Evolutionary conservation across 2,329 filamentous ascomycete species (phyloP), one percentile per base, ranked within the genome.

Genomic region (Xylariaceae sp.): DNA sequence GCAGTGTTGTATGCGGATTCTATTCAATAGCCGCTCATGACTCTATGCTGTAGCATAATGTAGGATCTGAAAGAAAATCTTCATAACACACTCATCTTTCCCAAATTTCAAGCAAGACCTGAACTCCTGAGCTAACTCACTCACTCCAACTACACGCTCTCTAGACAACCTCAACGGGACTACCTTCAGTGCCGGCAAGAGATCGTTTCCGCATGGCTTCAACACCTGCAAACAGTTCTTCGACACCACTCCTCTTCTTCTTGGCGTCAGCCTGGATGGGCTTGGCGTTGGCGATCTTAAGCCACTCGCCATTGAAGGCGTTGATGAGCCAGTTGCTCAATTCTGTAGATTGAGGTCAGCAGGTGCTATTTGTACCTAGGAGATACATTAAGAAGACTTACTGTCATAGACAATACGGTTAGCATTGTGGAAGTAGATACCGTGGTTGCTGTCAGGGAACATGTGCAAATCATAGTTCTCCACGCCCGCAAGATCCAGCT

Each of bases 401-500:
- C 91, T 95, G 67, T 96, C 89, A 71, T 94, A 97, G 5, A 99
- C 92, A 67, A 97, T 90, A 58, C 79, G 80, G 72, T 96, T 92
- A 34, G 90, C 95, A 72, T 92, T 92, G 73, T 99, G 93, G 72
- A 97, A 99, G 71, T 86, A 91, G 62, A 99, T 99, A 62, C 88
- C 85, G 74, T 99, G 94, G 75, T 99, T 92, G 56, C 90, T 95
- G 73, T 99, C 94, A 0, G 94, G 94, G 75, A 96, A 99, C 58
- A 97, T 86, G 73, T 97, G 93, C 10, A 99, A 86, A 71, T 99
- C 94, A 69, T 97, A 99, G 70, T 99, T 99, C 74, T 93, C 87
- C 2, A 97, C 84, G 10, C 85, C 84, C 0, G 80, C 87, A 55
- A 96, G 70, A 75, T 99, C 90, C 50, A 99, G 80, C 68, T 87